Percentiles rank a stretch among this genome's conserved stretches.
These are phyloP conservation scores for Telopea speciosissima DNA, from an alignment of 177 flowering plant species.

Conservation along the genomic window DNA sequence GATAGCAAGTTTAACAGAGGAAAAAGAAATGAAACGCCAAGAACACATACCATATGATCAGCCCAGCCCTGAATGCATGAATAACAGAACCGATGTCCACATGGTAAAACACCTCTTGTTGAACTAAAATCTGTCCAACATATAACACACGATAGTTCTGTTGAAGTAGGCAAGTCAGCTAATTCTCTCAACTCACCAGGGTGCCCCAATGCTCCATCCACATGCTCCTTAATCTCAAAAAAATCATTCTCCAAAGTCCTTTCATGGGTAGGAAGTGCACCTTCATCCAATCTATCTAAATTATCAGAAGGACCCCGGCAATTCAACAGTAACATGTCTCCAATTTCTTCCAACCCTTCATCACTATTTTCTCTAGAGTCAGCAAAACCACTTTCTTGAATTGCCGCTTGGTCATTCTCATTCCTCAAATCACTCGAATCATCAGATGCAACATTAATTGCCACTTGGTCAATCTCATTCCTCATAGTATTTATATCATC, in stretches of 20 bases:
- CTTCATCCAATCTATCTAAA: too few relatives aligned
- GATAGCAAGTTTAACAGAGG: neutral
- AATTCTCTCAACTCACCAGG: constrained; percentile 11
- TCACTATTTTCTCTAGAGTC: constrained; percentile 3
- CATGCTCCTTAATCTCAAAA: constrained; percentile 18
- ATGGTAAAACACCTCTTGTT: constrained; percentile 74
- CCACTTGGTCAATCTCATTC: too few relatives aligned
- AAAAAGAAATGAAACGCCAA: neutral
- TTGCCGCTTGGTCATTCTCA: neutral
- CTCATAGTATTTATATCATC: too few relatives aligned
- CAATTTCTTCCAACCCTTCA: constrained; percentile 18
- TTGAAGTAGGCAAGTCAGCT: constrained; percentile 24
- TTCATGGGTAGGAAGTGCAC: constrained; percentile 9
- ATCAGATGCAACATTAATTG: constrained; percentile 6
- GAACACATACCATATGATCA: constrained; percentile 55
- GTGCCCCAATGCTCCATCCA: constrained; percentile 9
- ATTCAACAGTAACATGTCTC: constrained; percentile 19
- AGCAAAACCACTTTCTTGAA: constrained; percentile 6
- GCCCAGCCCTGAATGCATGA: constrained; percentile 88
- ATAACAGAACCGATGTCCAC: constrained; percentile 95
- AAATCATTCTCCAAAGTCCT: constrained; percentile 15
- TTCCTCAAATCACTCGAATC: constrained; percentile 15
- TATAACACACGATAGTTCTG: constrained; percentile 77
- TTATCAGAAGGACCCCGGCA: constrained; percentile 5
- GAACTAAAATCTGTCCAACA: constrained; percentile 87